Evolutionary conservation across 768 basidiomycete genomes (phyloP), one percentile per base, ranked within the genome.

Genomic region (Rhizopogon vulgaris): DNA sequence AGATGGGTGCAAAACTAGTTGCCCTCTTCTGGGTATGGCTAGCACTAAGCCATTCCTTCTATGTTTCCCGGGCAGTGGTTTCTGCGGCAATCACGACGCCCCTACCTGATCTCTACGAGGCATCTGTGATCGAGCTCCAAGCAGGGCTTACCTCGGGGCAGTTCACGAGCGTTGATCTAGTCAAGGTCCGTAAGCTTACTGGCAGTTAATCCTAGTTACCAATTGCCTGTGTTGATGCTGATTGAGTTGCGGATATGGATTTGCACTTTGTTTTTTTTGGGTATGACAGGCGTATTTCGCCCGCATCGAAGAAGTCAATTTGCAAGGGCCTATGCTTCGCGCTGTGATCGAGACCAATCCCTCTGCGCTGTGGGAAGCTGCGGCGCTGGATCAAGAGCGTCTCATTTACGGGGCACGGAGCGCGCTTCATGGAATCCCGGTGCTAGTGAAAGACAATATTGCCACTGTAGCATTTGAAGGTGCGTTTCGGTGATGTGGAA

Each of bases 251-350:
- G 43, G 30, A 22, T 18, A 22, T 45, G 39, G 9, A 9, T 17
- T 1, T 46, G 9, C 38, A 27, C 32, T 11, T 17, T 22, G 22
- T 22, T 22, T 22, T 22, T 3, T 48, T 43, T 27, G 15, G 18
- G 22, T 51, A 11, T 32, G 22, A 59, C 38, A 74, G 73, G 71
- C 74, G 1, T 75, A 76, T 52, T 60, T 75, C 41, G 62, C 68
- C 15, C 67, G 74, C 14, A 76, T 76, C 40, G 65, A 70, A 17
- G 74, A 76, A 62, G 74, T 75, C 14, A 76, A 76, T 57, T 51
- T 67, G 12, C 53, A 70, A 38, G 72, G 72, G 2, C 64, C 73
- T 3, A 54, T 25, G 2, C 52, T 74, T 14, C 71, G 67, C n/a
- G 74, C 74, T 1, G 68, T 75, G 15, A 62, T 76, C 17, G 69